Percentiles rank a stretch among this genome's conserved stretches.
Conservation (phyloP, 2,329 filamentous ascomycete species). For the Erysiphe neolycopersici region DNA sequence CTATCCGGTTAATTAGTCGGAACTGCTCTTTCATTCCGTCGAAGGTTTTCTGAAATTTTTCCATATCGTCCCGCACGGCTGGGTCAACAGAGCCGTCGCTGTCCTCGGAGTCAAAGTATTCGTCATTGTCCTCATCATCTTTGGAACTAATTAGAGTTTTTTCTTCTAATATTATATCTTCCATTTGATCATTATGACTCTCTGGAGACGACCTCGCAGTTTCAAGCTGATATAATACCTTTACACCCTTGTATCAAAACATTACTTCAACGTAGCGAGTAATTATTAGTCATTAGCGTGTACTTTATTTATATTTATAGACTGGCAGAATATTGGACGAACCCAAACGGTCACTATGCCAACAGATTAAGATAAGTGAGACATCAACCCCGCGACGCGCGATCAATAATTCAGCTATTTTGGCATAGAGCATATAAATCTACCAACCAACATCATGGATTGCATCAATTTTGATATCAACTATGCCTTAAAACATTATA, state of each 20-base stretch:
- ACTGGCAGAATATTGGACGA: no score
- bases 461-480: constrained; percentile 86
- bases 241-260: no score
- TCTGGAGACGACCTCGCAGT: no score
- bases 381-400: no score
- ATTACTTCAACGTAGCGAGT: no score
- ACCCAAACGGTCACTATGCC: background rate
- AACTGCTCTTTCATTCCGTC: constrained; percentile 62
- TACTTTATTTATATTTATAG: no score
- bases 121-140: constrained; percentile 9
- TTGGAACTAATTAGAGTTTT: constrained; percentile 3
- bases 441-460: constrained; percentile 23
- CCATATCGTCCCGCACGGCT: constrained; percentile 61
- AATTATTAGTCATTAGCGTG: no score
- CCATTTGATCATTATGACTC: no score
- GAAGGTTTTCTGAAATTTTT: constrained; percentile 56
- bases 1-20: constrained; percentile 83
- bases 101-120: constrained; percentile 25
- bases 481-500: constrained; percentile 84
- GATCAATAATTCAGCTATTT: background rate
- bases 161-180: no score
- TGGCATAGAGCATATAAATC: background rate
- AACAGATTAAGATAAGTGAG: background rate
- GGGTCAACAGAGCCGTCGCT: constrained; percentile 35
- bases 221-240: no score